A percentile compares a stretch with the other conserved stretches of the same genome.
phyloP scores from a whole-genome alignment of 257 asterid species.

The Penstemon newberryi region DNA sequence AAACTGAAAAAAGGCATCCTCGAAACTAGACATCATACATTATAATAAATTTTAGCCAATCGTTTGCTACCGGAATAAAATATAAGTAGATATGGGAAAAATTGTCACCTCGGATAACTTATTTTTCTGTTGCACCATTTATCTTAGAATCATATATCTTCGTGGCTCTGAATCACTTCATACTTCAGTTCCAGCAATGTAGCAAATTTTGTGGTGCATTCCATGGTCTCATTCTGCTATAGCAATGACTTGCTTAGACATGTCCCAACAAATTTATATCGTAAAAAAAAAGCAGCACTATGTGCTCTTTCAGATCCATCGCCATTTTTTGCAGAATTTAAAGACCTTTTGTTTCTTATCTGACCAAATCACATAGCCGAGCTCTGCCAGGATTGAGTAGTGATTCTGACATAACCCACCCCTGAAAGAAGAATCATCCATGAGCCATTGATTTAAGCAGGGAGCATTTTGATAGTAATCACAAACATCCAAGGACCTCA shows the following conservation, averaged over 20 bases:
- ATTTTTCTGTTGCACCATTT: slow-evolving; percentile 10
- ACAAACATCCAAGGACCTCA: not conserved
- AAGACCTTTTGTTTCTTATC: slow-evolving; percentile 25
- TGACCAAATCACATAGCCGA: slow-evolving; percentile 62
- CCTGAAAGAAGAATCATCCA: slow-evolving; percentile 45
- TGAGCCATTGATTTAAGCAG: slow-evolving; percentile 23
- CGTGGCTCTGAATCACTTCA: slow-evolving; percentile 20
- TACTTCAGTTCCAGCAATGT: slow-evolving; percentile 13
- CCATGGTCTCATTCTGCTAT: slow-evolving; percentile 1
- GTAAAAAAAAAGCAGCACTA: slow-evolving; percentile 21
- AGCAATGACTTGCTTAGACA: not conserved
- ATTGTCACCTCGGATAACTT: not conserved
- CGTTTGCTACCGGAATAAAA: too few relatives aligned
- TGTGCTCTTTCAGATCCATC: slow-evolving; percentile 15
- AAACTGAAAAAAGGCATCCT: too few relatives aligned
- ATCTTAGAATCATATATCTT: not conserved
- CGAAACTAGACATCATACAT: too few relatives aligned
- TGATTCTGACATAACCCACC: slow-evolving; percentile 97
- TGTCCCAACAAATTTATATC: slow-evolving; percentile 3
- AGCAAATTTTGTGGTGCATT: not conserved
- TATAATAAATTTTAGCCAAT: too few relatives aligned
- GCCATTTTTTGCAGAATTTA: slow-evolving; percentile 13
- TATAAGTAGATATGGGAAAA: too few relatives aligned
- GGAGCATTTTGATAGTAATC: too few relatives aligned
- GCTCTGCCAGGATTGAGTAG: slow-evolving; percentile 91